Evolutionary conservation across 2,329 filamentous ascomycete species (phyloP).

Genomic region (Aspergillus spinulosporus): DNA sequence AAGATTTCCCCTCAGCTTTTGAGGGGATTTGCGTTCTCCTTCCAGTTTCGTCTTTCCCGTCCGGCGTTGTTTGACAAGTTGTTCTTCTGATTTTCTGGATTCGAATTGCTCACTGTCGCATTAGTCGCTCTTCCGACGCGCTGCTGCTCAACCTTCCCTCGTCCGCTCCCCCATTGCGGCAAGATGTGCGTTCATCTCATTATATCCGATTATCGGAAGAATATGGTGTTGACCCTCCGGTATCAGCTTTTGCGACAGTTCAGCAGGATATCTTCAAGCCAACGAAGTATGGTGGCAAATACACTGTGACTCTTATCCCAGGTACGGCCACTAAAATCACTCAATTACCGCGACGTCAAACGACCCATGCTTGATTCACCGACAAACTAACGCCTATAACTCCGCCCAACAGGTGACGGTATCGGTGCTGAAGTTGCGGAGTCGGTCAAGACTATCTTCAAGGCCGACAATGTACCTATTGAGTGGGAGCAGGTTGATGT

Average conservation of each 20-base stretch:
- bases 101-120: conserved; percentile 38
- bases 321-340: conserved; percentile 53
- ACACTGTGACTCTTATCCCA: conserved; percentile 97
- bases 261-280: conserved; percentile 98
- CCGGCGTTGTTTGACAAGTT: conserved; percentile 24
- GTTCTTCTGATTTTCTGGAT: neutral
- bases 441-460: conserved; percentile 98
- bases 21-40: conserved; percentile 26
- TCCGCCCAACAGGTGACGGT: conserved; percentile 66
- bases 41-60: conserved; percentile 41
- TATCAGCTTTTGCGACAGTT: conserved; percentile 71
- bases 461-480: conserved; percentile 97
- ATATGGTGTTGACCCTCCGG: conserved; percentile 23
- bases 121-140: conserved; percentile 59
- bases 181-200: conserved; percentile 51
- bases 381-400: conserved; percentile 14
- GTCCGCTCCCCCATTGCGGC: conserved; percentile 53
- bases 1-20: neutral
- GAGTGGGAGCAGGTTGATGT: conserved; percentile 99
- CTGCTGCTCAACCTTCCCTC: conserved; percentile 49
- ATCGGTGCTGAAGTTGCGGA: conserved; percentile 97
- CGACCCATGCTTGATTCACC: neutral
- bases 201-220: conserved; percentile 2
- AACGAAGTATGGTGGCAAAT: conserved; percentile 98
- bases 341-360: neutral